Base-by-base conservation (phyloP, 306 rosid species). In the Rosa chinensis region DNA sequence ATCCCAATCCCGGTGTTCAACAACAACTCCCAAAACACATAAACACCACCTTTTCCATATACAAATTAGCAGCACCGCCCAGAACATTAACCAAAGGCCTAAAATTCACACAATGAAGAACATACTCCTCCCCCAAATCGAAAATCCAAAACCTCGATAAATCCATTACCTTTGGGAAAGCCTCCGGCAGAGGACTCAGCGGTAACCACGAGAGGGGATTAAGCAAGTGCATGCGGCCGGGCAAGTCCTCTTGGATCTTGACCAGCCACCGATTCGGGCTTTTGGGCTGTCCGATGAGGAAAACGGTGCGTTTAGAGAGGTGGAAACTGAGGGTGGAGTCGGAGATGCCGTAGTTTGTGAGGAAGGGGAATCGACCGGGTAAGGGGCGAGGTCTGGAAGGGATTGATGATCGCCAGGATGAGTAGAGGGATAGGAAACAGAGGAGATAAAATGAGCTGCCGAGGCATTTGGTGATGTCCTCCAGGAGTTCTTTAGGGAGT, bases 11-110 rank as follows among this genome's bases (percentile, higher is more conserved):
- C n/a, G n/a, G n/a, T n/a, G n/a, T n/a, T n/a, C n/a, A n/a, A n/a
- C n/a, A n/a, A n/a, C n/a, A n/a, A n/a, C n/a, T n/a, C 49, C 80
- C 78, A 66, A 81, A 76, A 73, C 82, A 39, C 78, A 75, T 84
- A 17, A 86, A 85, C 5, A 87, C 97, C 3, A 91, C 91, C 12
- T 94, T 94, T n/a, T 92, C 95, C 86, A 83, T 87, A 71, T 89
- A 91, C 81, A 92, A 80, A 13, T 83, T 77, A 20, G 79, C 64
- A 28, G 53, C 87, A 76, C 87, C 87, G 16, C 75, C 83, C 4
- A 55, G 14, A 0, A 85, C 64, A 42, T 70, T 75, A 40, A 73
- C 73, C 20, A 69, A 20, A 13, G 87, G 85, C 81, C 77, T 63
- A 11, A 76, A 83, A 63, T 79, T 64, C 13, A 76, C 70, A 37